Evolutionary conservation across 2,329 filamentous ascomycete species (phyloP).

Genomic region (Botrytis sinoallii): DNA sequence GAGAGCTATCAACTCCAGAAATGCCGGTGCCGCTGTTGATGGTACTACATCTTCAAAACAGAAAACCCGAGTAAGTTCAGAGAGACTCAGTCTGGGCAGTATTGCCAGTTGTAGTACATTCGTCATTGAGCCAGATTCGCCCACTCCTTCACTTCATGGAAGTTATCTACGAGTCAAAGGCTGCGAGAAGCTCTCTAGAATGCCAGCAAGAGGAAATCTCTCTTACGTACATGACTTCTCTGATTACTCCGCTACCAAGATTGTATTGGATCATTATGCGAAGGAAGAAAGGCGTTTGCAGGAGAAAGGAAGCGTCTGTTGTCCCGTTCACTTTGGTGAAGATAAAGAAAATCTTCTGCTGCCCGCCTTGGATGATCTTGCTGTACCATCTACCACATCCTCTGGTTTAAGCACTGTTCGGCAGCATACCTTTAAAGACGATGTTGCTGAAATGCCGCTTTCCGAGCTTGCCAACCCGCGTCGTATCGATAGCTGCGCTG

Average conservation of each 20-base stretch:
- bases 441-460: background rate
- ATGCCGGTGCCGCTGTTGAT: background rate
- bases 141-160: background rate
- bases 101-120: background rate
- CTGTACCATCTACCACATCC: background rate
- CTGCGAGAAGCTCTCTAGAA: slow-evolving; percentile 15
- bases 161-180: background rate
- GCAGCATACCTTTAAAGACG: background rate
- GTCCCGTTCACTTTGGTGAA: background rate
- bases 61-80: background rate
- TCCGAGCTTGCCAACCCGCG: background rate
- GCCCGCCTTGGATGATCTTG: background rate
- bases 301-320: slow-evolving; percentile 7
- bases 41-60: slow-evolving; percentile 1
- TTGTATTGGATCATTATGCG: slow-evolving; percentile 30
- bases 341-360: background rate
- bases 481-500: background rate
- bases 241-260: slow-evolving; percentile 29
- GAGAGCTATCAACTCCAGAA: background rate
- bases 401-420: background rate
- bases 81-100: slow-evolving; percentile 1
- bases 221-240: slow-evolving; percentile 33
- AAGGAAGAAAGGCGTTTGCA: slow-evolving; percentile 24
- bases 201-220: slow-evolving; percentile 18
- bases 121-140: background rate